Evolutionary conservation across 2,329 filamentous ascomycete species (phyloP), one percentile per base, ranked within the genome.

Genomic region (Aspergillus sp.): DNA sequence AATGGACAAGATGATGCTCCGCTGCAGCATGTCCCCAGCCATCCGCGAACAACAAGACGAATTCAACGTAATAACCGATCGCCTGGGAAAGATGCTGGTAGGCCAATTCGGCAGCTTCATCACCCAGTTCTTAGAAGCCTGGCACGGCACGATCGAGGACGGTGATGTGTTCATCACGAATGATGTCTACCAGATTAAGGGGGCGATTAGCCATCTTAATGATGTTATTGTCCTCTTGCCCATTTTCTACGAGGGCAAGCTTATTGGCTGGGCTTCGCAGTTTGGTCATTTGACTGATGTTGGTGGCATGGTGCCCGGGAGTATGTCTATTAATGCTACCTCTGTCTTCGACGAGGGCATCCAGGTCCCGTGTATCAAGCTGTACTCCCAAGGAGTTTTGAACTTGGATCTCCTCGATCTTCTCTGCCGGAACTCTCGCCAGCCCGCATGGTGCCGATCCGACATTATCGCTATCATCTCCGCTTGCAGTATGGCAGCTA

Each of bases 81-180:
- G 64, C 1, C 58, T 65, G 1, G 74, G 74, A 3, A 68, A 76
- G 51, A 78, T 78, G 74, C 65, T 78, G 0, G 74, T 74, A 5
- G 74, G 74, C 0, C 74, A 78, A 43, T 76, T 77, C 32, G 74
- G 74, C 3, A 74, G 71, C 50, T 76, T 76, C 52, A 76, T 76
- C 50, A 66, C 66, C 1, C 66, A 73, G 38, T 76, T 78, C 46
- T 55, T 77, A n/a, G 55, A 66, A 1, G 60, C 65, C 2, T 77
- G 73, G 73, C 64, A 66, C n/a, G 73, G 71, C 1, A 68, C 70
- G 0, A 67, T 78, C 41, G 70, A 76, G 43, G 73, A 76, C 46
- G 74, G 73, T 1, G 74, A 78, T 45, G 58, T 77, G 1, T 77
- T 77, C 48, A 67, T 77, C 33, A 78, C 74, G 15, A 77, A 78